Percentiles rank a stretch among this genome's conserved stretches.
Conservation (phyloP, 768 basidiomycete species). For the Suillus plorans region DNA sequence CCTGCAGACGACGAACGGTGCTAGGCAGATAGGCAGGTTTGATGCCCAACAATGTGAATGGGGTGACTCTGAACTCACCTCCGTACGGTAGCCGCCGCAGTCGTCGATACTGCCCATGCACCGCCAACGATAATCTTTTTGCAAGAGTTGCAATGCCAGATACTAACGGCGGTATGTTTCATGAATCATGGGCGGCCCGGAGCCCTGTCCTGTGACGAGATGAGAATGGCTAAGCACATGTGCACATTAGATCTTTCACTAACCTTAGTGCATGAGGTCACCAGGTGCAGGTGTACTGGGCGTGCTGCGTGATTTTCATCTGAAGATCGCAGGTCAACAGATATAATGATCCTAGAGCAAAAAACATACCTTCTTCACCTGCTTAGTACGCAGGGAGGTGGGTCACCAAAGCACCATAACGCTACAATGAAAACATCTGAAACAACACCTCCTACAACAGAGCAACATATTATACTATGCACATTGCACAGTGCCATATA, state of each 20-base stretch:
- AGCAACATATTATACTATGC: neutral
- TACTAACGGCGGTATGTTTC: slow-evolving; percentile 94
- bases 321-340: slow-evolving; percentile 10
- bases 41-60: neutral
- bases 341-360: neutral
- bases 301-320: slow-evolving; percentile 96
- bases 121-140: slow-evolving; percentile 96
- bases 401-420: slow-evolving; percentile 77
- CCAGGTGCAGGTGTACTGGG: slow-evolving; percentile 90
- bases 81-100: slow-evolving; percentile 95
- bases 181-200: slow-evolving; percentile 58
- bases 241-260: slow-evolving; percentile 19
- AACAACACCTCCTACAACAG: slow-evolving; percentile 10
- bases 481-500: slow-evolving; percentile 84
- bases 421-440: slow-evolving; percentile 43
- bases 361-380: slow-evolving; percentile 84
- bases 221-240: neutral
- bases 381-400: slow-evolving; percentile 84
- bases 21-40: slow-evolving; percentile 37
- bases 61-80: slow-evolving; percentile 70
- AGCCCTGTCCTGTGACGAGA: slow-evolving; percentile 57
- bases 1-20: slow-evolving; percentile 94
- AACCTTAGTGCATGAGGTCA: slow-evolving; percentile 91
- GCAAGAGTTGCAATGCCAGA: slow-evolving; percentile 96
- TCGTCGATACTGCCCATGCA: slow-evolving; percentile 97